Conservation (phyloP, 148 eudicot species). For the Pouteria glomerata region DNA sequence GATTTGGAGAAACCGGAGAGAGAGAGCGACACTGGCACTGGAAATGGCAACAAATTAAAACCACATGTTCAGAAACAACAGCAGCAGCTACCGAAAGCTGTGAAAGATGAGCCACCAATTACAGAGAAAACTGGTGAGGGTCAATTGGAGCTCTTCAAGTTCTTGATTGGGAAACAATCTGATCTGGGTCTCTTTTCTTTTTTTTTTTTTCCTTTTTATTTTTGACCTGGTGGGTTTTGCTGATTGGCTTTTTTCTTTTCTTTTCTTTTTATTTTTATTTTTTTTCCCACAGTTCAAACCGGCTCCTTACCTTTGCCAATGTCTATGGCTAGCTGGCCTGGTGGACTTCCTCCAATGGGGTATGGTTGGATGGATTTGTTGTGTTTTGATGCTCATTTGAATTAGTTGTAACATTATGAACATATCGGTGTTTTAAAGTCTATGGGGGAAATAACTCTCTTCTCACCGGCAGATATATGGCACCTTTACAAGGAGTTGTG, state of each 20-base stretch:
- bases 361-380: conserved; percentile 26
- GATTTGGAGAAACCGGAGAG: conserved; percentile 43
- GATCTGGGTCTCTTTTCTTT: neutral
- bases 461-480: conserved; percentile 62
- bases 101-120: conserved; percentile 40
- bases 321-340: conserved; percentile 90
- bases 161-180: neutral
- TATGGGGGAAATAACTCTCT: conserved; percentile 3
- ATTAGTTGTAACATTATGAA: neutral
- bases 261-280: neutral
- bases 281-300: conserved; percentile 44
- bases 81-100: conserved; percentile 20
- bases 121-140: conserved; percentile 47
- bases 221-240: neutral
- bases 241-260: neutral
- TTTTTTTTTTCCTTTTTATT: neutral
- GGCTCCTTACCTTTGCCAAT: conserved; percentile 63
- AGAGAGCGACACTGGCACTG: neutral
- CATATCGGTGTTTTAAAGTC: neutral
- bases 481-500: conserved; percentile 95
- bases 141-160: neutral
- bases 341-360: conserved; percentile 90
- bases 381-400: neutral
- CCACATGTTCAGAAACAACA: conserved; percentile 28
- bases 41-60: conserved; percentile 29